A percentile compares a stretch with the other conserved stretches of the same genome.
Conservation (phyloP, 441 rosid species). For the Rhodomyrtus psidioides region DNA sequence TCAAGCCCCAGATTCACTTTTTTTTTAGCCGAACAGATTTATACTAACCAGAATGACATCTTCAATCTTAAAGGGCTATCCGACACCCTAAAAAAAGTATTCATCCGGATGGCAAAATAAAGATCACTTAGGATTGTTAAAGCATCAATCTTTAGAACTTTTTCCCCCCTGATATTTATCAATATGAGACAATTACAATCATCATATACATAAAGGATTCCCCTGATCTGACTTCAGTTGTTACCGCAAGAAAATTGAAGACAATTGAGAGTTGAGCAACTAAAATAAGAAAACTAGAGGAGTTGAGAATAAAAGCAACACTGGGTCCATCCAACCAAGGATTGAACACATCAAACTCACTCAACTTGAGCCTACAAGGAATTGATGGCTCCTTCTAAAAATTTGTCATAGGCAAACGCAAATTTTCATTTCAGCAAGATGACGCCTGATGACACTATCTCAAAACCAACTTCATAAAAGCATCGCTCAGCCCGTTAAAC, state of each 20-base stretch:
- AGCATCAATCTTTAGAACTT: background rate
- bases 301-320: accelerated
- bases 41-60: too few species aligned
- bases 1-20: too few species aligned
- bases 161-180: background rate
- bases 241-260: background rate
- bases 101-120: background rate
- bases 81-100: too few species aligned
- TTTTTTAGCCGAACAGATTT: too few species aligned
- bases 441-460: background rate
- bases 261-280: background rate
- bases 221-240: background rate
- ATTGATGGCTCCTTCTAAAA: background rate
- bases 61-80: too few species aligned
- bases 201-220: background rate
- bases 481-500: background rate
- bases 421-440: background rate
- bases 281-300: background rate
- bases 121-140: background rate
- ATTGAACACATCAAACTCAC: background rate
- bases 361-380: background rate
- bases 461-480: background rate
- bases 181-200: background rate
- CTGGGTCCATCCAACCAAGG: background rate
- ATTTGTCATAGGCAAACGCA: background rate